Base-by-base conservation (phyloP, 139 green algal species). In the Chlorella sp. region DNA sequence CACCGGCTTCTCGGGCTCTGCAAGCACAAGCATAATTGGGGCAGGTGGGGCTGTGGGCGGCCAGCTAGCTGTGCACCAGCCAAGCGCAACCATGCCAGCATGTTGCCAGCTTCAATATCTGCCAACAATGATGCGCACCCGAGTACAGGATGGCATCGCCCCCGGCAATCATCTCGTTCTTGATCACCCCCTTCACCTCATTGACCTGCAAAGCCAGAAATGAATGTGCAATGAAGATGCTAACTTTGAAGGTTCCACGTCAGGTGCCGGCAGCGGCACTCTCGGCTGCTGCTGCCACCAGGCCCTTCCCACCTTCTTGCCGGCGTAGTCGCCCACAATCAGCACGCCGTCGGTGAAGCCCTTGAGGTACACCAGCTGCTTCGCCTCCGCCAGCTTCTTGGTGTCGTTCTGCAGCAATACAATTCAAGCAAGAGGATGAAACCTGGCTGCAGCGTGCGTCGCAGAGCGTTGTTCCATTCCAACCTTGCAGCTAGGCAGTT, bases 301-400 rank as follows among this genome's bases (percentile, higher is more conserved):
- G 30, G 20, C 24, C 32, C 0, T 30, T 1, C 67, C 16, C 65
- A 98, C 95, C 81, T 97, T 97, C 70, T 90, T 88, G 56, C 97
- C 97, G n/a, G 91, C 91, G 85, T 98, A 87, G 28, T 89, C 83
- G 32, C 96, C 97, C 32, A 97, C 92, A 38, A 94, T 86, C 92
- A 99, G 96, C 51, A 98, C 90, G 40, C 97, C 97, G 38, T 99
- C 95, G 0, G 93, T 98, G 91, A 99, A 99, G 13, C 97, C 97
- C 91, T 98, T 99, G 26, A 99, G 92, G 88, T 99, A 99, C 7
- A 97, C 95, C 65, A 93, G 58, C 46, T 94, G 76, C 94, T 99
- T 99, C 60, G 97, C 97, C 86, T 98, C 94, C 30, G 93, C 94
- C 76, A 99, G 95, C 91, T 99, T 99, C 70, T 92, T 95, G 28